Percentiles rank a stretch among this genome's conserved stretches.
phyloP scores from a whole-genome alignment of 768 basidiomycete species.

The Auricularia cornea region DNA sequence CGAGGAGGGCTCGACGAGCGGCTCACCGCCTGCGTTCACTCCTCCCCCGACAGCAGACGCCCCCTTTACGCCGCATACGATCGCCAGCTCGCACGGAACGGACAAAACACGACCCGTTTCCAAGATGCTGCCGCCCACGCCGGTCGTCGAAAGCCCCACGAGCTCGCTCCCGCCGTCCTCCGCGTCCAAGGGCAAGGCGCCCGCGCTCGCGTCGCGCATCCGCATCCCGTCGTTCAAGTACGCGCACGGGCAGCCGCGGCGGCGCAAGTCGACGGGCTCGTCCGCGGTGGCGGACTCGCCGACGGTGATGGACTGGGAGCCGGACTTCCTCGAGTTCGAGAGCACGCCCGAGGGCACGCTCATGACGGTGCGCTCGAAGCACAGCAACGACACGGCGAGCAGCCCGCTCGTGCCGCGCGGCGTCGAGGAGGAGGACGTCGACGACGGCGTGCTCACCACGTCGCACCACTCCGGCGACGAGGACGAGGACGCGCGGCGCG shows the following conservation, averaged over 20 bases:
- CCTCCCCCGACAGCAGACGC: no score
- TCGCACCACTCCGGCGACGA: no score
- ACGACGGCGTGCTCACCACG: no score
- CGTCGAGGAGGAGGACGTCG: no score
- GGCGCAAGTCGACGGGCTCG: neutral
- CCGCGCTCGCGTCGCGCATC: neutral
- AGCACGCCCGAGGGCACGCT: neutral
- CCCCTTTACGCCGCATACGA: no score
- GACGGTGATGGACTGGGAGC: neutral
- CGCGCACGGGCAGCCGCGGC: neutral
- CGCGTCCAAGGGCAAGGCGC: neutral
- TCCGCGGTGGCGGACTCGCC: neutral
- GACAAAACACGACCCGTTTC: neutral
- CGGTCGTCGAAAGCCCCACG: neutral
- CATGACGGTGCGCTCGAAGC: neutral
- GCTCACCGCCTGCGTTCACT: no score
- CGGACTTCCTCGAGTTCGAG: neutral
- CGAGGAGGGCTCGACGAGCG: no score
- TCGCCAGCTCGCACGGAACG: no score
- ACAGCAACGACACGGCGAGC: neutral
- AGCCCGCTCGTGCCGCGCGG: neutral
- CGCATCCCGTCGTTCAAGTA: neutral
- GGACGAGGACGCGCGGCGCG: no score
- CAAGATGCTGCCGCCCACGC: neutral
- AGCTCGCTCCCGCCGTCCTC: neutral